Conservation (phyloP, 108 stramenopile species). For the Nitzschia inconspicua region DNA sequence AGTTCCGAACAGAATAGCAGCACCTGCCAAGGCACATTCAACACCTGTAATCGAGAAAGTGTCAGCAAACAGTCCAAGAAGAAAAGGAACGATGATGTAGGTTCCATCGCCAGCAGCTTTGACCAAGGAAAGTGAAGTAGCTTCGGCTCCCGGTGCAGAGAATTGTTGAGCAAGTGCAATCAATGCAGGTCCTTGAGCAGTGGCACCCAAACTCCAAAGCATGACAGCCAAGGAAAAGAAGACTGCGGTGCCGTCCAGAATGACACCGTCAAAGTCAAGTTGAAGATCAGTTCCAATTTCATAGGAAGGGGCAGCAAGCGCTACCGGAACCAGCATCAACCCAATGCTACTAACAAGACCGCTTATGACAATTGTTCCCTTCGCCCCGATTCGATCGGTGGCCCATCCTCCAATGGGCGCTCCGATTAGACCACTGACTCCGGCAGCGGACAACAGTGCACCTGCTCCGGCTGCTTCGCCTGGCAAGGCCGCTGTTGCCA, state of each 20-base stretch:
- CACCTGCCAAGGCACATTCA: constrained; percentile 39
- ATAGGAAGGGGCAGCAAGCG: constrained; percentile 12
- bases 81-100: constrained; percentile 68
- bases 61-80: constrained; percentile 60
- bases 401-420: constrained; percentile 59
- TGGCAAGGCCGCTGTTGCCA: constrained; percentile 46
- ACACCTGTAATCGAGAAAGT: constrained; percentile 1
- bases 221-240: constrained; percentile 49
- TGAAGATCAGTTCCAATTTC: background rate
- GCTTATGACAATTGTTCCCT: constrained; percentile 36
- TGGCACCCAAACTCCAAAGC: constrained; percentile 52
- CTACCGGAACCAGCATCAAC: constrained; percentile 46
- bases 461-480: constrained; percentile 71
- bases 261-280: background rate
- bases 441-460: constrained; percentile 59
- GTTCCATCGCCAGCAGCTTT: constrained; percentile 68
- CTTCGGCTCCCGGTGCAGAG: constrained; percentile 52
- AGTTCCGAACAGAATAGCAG: constrained; percentile 14
- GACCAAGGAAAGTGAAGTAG: constrained; percentile 65
- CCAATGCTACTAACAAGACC: constrained; percentile 45
- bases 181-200: constrained; percentile 69
- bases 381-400: constrained; percentile 43
- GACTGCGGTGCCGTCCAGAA: constrained; percentile 14
- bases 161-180: constrained; percentile 58
- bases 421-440: constrained; percentile 61